Evolutionary conservation across 2,329 filamentous ascomycete genomes (phyloP).

Genomic region (Fusarium fujikuroi): DNA sequence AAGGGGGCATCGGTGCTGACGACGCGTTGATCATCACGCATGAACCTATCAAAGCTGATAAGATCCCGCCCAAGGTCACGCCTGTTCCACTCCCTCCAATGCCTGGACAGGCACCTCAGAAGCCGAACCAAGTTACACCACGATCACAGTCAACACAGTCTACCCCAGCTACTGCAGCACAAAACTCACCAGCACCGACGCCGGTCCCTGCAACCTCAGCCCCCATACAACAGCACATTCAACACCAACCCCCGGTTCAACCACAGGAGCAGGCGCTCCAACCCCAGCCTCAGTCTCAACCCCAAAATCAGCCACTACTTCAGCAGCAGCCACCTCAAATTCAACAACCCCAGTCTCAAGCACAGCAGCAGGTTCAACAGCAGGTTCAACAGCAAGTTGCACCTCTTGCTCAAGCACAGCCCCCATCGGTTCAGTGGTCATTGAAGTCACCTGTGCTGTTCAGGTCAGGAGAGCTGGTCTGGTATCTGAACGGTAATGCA

Average conservation of each 20-base stretch:
- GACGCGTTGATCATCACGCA: slow-evolving; percentile 42
- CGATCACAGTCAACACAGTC: slow-evolving; percentile 47
- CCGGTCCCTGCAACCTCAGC: slow-evolving; percentile 20
- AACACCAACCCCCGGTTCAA: slow-evolving; percentile 18
- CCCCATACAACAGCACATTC: slow-evolving; percentile 20
- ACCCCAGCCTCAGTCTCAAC: slow-evolving; percentile 27
- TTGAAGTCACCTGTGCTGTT: slow-evolving; percentile 54
- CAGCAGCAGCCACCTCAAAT: slow-evolving; percentile 18
- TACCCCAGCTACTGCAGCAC: slow-evolving; percentile 27
- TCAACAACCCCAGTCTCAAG: slow-evolving; percentile 14
- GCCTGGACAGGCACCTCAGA: slow-evolving; percentile 48
- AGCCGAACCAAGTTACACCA: slow-evolving; percentile 43
- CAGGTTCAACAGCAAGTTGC: slow-evolving; percentile 41
- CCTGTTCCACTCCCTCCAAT: slow-evolving; percentile 52
- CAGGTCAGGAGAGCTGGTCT: slow-evolving; percentile 61
- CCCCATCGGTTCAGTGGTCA: slow-evolving; percentile 45
- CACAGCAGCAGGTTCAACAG: slow-evolving; percentile 33
- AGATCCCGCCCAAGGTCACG: slow-evolving; percentile 48
- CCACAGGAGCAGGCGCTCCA: slow-evolving; percentile 19
- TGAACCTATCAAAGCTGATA: slow-evolving; percentile 40
- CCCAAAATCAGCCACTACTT: slow-evolving; percentile 16
- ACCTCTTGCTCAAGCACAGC: slow-evolving; percentile 28
- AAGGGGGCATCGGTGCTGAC: slow-evolving; percentile 39
- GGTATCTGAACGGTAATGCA: slow-evolving; percentile 59
- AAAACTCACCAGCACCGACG: slow-evolving; percentile 33